These are phyloP conservation scores for Penicillium sp. DNA, from an alignment of 2,329 filamentous ascomycete genomes.

Conservation along the genomic window DNA sequence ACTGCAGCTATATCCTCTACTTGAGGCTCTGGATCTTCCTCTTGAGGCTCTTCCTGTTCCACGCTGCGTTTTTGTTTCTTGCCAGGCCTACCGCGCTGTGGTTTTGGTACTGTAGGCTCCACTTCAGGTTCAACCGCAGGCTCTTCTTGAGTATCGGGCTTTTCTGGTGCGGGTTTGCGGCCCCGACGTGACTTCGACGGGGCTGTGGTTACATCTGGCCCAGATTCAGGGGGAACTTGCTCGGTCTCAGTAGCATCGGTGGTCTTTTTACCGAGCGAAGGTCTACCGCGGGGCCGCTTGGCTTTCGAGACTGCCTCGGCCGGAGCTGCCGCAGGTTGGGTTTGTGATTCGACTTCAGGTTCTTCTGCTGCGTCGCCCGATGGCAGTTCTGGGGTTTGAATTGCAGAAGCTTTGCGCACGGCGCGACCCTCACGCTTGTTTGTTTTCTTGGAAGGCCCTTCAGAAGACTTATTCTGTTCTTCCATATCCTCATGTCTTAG, in stretches of 20 bases:
- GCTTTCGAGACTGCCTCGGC: not conserved
- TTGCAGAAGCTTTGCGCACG: not conserved
- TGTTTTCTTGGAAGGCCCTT: not conserved
- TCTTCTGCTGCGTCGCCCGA: not conserved
- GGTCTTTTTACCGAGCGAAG: not conserved
- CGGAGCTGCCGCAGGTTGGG: not conserved
- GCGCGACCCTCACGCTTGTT: slow-evolving; percentile 1
- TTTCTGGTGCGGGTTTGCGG: slow-evolving; percentile 10
- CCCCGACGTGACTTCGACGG: not conserved
- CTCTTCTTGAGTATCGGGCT: slow-evolving; percentile 9
- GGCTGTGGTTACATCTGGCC: slow-evolving; percentile 1
- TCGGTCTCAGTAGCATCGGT: not conserved
- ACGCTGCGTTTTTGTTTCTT: slow-evolving; percentile 7
- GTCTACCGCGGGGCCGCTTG: slow-evolving; percentile 9
- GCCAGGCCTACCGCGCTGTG: slow-evolving; percentile 1
- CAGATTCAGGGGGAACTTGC: not conserved
- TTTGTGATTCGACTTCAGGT: not conserved
- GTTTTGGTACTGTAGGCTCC: slow-evolving; percentile 4
- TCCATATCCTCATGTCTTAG: not conserved
- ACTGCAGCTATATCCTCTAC: slow-evolving; percentile 5
- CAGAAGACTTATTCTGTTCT: not conserved
- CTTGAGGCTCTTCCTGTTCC: slow-evolving; percentile 9
- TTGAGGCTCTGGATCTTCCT: not conserved
- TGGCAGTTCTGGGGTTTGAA: not conserved
- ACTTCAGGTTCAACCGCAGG: slow-evolving; percentile 7